Evolutionary conservation across 2,329 filamentous ascomycete genomes (phyloP).

Genomic region (Colletotrichum musicola): DNA sequence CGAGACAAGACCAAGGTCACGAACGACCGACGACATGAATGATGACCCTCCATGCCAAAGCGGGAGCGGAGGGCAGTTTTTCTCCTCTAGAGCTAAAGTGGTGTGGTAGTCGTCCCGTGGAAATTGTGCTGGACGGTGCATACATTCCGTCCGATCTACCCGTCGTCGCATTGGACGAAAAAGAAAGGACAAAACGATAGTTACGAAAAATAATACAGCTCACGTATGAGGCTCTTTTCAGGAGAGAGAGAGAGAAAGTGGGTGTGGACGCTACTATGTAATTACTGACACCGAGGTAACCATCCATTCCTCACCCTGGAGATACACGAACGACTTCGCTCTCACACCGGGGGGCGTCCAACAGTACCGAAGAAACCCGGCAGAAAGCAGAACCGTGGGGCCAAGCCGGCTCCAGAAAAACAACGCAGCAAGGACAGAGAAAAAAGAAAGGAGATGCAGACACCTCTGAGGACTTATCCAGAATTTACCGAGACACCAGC

Average conservation of each 20-base stretch:
- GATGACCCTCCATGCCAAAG: neutral
- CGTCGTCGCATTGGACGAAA: neutral
- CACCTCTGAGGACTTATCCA: neutral
- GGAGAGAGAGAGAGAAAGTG: neutral
- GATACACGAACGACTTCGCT: too few species aligned
- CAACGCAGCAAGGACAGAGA: neutral
- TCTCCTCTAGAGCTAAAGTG: neutral
- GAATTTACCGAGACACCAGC: constrained; percentile 22
- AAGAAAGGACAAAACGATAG: neutral
- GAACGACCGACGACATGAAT: neutral
- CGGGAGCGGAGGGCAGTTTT: neutral
- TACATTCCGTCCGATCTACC: neutral
- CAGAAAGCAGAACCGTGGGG: too few species aligned
- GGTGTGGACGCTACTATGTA: neutral
- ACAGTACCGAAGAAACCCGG: too few species aligned
- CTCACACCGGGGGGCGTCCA: too few species aligned
- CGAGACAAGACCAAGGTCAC: neutral
- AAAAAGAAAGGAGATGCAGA: neutral
- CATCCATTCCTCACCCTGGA: too few species aligned
- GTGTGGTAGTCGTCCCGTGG: neutral
- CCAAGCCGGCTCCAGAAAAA: too few species aligned
- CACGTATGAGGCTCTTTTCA: neutral
- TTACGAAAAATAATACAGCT: neutral
- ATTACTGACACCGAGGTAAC: too few species aligned
- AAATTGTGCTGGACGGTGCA: neutral